phyloP scores from a whole-genome alignment of 169 alveolate species.

The Plasmodium blacklocki region DNA sequence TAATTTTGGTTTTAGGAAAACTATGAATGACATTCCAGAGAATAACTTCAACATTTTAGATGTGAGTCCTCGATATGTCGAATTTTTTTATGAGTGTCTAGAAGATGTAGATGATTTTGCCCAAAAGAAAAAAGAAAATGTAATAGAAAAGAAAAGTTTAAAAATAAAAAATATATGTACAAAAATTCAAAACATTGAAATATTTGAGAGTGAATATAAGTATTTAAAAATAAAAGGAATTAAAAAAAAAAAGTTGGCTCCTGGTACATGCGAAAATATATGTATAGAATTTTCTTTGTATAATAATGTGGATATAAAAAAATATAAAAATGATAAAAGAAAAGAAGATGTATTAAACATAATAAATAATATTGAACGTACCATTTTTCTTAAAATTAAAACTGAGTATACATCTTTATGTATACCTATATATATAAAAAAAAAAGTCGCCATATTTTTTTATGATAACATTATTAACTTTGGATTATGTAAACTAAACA shows the following conservation, averaged over 20 bases:
- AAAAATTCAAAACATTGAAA: constrained; percentile 43
- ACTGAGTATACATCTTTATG: constrained; percentile 37
- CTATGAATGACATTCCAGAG: constrained; percentile 13
- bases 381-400: constrained; percentile 10
- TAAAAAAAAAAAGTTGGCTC: constrained; percentile 60
- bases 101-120: constrained; percentile 38
- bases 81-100: constrained; percentile 35
- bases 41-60: constrained; percentile 51
- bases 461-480: constrained; percentile 30
- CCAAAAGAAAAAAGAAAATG: constrained; percentile 29
- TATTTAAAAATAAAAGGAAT: constrained; percentile 55
- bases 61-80: constrained; percentile 47
- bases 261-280: constrained; percentile 59
- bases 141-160: constrained; percentile 35
- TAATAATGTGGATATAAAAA: constrained; percentile 26
- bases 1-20: not conserved
- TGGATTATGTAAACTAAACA: constrained; percentile 47
- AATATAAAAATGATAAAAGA: constrained; percentile 12
- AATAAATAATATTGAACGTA: constrained; percentile 35
- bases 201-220: constrained; percentile 42
- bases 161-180: constrained; percentile 56
- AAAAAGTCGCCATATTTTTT: constrained; percentile 35
- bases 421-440: constrained; percentile 62
- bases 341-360: constrained; percentile 4
- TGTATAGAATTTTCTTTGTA: constrained; percentile 43